Conservation (phyloP, 139 green algal genomes). For the Klebsormidium nitens region DNA sequence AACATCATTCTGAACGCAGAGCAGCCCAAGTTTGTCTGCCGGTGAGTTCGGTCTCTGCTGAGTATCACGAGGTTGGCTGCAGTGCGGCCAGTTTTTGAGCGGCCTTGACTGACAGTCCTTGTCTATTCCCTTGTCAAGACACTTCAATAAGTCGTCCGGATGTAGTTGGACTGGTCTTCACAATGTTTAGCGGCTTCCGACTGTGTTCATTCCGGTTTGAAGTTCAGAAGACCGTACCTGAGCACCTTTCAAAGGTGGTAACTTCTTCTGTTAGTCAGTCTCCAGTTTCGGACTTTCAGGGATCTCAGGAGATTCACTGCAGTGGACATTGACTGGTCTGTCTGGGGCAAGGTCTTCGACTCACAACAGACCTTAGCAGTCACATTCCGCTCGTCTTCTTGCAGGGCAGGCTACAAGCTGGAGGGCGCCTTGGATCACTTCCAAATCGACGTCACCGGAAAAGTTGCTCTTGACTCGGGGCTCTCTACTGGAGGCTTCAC, state of each 20-base stretch:
- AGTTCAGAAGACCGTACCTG: neutral
- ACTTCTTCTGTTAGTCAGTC: neutral
- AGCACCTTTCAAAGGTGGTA: neutral
- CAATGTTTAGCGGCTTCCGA: neutral
- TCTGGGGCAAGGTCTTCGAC: neutral
- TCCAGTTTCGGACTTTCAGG: neutral
- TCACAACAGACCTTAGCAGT: neutral
- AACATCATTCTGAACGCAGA: conserved; percentile 63
- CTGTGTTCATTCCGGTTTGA: neutral
- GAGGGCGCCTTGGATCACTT: conserved; percentile 84
- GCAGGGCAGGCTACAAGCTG: conserved; percentile 84
- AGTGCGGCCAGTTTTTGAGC: neutral
- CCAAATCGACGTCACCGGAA: conserved; percentile 62
- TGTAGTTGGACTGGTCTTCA: neutral
- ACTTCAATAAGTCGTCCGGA: neutral
- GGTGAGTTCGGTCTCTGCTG: conserved; percentile 32
- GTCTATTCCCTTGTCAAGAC: no score
- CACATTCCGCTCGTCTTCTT: neutral
- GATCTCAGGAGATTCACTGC: neutral
- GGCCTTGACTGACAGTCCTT: neutral
- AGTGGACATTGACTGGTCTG: neutral
- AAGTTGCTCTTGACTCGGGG: conserved; percentile 75
- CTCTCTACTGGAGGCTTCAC: conserved; percentile 95
- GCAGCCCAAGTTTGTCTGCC: conserved; percentile 79
- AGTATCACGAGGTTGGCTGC: neutral